These are phyloP conservation scores for Chenopodium quinoa DNA, from an alignment of 148 eudicot genomes.

Conservation along the genomic window DNA sequence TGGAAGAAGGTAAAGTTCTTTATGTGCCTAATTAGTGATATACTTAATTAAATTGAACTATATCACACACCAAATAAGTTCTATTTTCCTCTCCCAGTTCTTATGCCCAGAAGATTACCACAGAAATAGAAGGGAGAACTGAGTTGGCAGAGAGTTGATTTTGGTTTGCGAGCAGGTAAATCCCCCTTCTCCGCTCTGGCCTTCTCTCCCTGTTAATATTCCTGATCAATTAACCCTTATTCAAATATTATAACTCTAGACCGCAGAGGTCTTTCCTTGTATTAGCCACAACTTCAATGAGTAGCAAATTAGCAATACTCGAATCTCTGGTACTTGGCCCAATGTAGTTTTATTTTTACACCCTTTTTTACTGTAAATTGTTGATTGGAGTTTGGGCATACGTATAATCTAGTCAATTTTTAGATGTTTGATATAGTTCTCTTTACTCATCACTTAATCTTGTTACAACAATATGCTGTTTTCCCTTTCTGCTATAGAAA, in stretches of 20 bases:
- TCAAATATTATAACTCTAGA: neutral
- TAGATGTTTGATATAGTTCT: neutral
- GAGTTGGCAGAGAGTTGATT: conserved; percentile 1
- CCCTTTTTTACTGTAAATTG: neutral
- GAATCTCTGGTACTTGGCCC: neutral
- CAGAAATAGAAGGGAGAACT: conserved; percentile 24
- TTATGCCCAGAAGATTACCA: conserved; percentile 53
- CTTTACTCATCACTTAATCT: neutral
- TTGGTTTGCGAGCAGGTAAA: conserved; percentile 19
- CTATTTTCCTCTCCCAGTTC: conserved; percentile 43
- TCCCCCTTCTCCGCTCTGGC: neutral
- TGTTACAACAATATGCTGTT: neutral
- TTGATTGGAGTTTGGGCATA: no score
- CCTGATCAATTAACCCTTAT: neutral
- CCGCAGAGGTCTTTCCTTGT: neutral
- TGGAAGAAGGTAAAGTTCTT: conserved; percentile 57
- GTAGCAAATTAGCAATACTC: neutral
- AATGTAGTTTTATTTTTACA: neutral
- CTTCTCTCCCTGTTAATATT: neutral
- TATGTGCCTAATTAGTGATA: neutral
- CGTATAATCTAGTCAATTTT: neutral
- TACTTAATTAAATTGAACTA: neutral
- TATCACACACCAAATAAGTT: conserved; percentile 10
- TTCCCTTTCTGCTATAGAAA: neutral
- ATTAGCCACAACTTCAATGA: neutral